phyloP scores from a whole-genome alignment of 2,329 filamentous ascomycete genomes.

The Phaeomoniella chlamydospora region DNA sequence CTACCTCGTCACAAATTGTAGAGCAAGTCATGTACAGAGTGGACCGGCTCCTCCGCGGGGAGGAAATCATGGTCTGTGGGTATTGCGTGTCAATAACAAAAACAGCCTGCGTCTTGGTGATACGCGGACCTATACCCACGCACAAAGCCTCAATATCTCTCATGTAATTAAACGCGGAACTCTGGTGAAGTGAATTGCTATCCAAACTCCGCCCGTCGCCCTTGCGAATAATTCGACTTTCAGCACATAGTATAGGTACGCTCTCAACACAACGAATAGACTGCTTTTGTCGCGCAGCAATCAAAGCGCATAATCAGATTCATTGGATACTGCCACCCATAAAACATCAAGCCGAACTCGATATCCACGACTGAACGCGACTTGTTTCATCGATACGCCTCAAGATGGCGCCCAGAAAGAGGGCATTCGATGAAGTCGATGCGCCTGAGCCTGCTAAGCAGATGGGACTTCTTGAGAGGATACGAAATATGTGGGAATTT shows the following conservation, averaged over 20 bases:
- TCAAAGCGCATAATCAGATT: no score
- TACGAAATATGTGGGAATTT: conserved; percentile 93
- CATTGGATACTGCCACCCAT: background rate
- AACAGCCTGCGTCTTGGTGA: no score
- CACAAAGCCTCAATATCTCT: background rate
- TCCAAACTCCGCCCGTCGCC: background rate
- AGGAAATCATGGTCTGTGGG: background rate
- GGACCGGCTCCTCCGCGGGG: background rate
- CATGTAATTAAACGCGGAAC: background rate
- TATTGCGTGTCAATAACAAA: background rate
- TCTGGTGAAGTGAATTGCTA: background rate
- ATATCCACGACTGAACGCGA: background rate
- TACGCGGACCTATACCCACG: no score
- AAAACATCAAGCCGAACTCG: background rate
- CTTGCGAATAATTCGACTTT: background rate
- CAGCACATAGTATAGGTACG: no score
- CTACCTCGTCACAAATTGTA: background rate
- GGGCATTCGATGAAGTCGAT: conserved; percentile 40
- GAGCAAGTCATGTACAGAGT: background rate
- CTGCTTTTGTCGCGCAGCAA: no score
- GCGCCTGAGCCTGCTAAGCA: conserved; percentile 28
- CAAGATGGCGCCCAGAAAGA: conserved; percentile 40
- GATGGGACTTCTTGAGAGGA: conserved; percentile 41
- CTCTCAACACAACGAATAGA: no score
- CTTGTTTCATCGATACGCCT: background rate